These are phyloP conservation scores for Acmispon strigosus DNA, from an alignment of 306 rosid genomes.

Conservation along the genomic window DNA sequence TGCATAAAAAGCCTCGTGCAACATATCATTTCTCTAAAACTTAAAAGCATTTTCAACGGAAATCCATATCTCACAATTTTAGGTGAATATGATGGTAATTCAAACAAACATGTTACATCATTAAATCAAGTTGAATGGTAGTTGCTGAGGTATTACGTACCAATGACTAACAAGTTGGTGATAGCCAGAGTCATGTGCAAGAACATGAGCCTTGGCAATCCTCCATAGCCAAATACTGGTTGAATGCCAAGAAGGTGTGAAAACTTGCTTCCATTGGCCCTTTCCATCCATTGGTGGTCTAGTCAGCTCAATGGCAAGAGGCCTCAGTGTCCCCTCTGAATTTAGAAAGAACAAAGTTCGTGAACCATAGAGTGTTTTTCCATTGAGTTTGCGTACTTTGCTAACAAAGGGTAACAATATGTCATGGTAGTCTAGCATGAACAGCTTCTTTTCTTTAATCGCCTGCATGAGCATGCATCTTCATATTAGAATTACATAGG, in stretches of 20 bases:
- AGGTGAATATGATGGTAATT: too few relatives aligned
- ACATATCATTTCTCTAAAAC: too few relatives aligned
- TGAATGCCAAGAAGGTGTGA: slow-evolving; percentile 53
- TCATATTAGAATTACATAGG: background rate
- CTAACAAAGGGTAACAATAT: slow-evolving; percentile 54
- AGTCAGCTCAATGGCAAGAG: slow-evolving; percentile 69
- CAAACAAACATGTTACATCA: too few relatives aligned
- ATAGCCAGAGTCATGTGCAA: slow-evolving; percentile 80
- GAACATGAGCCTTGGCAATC: slow-evolving; percentile 77
- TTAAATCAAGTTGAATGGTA: background rate
- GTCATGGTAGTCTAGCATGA: slow-evolving; percentile 77
- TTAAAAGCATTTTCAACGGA: too few relatives aligned
- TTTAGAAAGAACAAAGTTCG: slow-evolving; percentile 70
- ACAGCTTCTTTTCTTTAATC: slow-evolving; percentile 46
- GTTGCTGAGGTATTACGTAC: slow-evolving; percentile 20
- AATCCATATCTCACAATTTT: too few relatives aligned
- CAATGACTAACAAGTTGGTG: slow-evolving; percentile 91
- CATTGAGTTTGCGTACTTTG: slow-evolving; percentile 49
- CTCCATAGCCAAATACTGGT: slow-evolving; percentile 81
- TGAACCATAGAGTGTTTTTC: slow-evolving; percentile 66
- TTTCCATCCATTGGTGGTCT: slow-evolving; percentile 57
- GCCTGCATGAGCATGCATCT: slow-evolving; percentile 37
- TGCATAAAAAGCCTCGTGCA: too few relatives aligned
- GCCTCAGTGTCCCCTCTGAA: slow-evolving; percentile 51
- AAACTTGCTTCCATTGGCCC: slow-evolving; percentile 60